phyloP scores from a whole-genome alignment of 345 rosid genomes.

The Bruguiera sexangula region DNA sequence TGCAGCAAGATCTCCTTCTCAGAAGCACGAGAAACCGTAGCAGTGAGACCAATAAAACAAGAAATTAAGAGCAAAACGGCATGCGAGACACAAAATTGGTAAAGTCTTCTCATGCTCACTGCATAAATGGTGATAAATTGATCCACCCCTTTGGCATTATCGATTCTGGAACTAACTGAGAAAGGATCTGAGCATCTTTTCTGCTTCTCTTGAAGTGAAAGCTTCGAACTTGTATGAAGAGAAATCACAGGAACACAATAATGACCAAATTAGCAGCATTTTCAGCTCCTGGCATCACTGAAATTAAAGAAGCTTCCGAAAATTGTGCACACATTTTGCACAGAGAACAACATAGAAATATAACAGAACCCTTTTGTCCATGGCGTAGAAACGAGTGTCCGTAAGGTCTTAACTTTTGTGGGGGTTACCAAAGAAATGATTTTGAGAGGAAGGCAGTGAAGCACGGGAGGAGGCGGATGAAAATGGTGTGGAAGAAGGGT shows the following conservation, averaged over 20 bases:
- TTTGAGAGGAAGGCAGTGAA: constrained; percentile 19
- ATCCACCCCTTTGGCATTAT: constrained; percentile 74
- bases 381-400: constrained; percentile 27
- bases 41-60: constrained; percentile 31
- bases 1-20: constrained; percentile 75
- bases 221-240: neutral
- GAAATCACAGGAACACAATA: constrained; percentile 21
- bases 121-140: constrained; percentile 23
- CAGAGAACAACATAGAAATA: constrained; percentile 15
- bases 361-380: constrained; percentile 1
- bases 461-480: constrained; percentile 20
- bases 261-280: constrained; percentile 39
- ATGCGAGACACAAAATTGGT: constrained; percentile 32
- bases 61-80: constrained; percentile 48
- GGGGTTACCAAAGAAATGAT: constrained; percentile 34
- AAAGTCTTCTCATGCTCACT: constrained; percentile 62
- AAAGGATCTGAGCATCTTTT: constrained; percentile 20
- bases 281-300: constrained; percentile 12
- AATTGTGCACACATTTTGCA: constrained; percentile 17
- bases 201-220: constrained; percentile 7
- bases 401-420: constrained; percentile 20
- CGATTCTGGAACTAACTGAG: constrained; percentile 30
- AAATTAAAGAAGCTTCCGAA: constrained; percentile 21
- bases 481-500: neutral
- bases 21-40: constrained; percentile 38